Evolutionary conservation across 805 yeast genomes (phyloP), one percentile per base, ranked within the genome.

Genomic region (Yarrowia divulgata): DNA sequence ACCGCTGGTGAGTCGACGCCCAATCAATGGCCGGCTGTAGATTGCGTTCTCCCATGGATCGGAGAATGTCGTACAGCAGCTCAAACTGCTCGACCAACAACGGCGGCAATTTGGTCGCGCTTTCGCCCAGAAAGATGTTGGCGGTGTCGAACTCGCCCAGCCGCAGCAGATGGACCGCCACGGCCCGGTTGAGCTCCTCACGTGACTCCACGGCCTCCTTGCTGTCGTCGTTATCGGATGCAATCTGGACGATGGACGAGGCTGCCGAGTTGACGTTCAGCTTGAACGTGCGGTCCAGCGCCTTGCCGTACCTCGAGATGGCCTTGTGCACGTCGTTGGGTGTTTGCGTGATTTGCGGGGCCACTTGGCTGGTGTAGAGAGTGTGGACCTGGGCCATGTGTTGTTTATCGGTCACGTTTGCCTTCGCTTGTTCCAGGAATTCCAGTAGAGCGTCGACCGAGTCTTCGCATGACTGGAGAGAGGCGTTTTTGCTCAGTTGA

Each of bases 21-120:
- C 90, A 87, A 1, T 75, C 76, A 37, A 85, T 81, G 14, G 90
- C 88, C 8, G 83, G 80, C 6, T 72, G 74, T 35, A 84, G 73
- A 67, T 85, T 76, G 3, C 80, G 77, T 2, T 75, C 67, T 35
- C 76, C 76, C 29, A 84, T 72, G 45, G 79, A 79, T 19, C 75
- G 73, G 19, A 84, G 73, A 3, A 85, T 84, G 14, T 76, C 76
- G 34, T 83, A 81, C 82, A 87, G 77, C 29, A 78, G 74, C 7
- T 77, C 74, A 70, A 86, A 84, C 32, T 79, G 79, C 1, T 71
- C 69, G 2, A 84, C 73, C 8, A 80, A 71, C 35, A 73, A 74
- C 8, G 75, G 64, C 75, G 82, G 60, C 71, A 75, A 64, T 75
- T 75, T 67, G 78, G 74, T 69, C 71, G 76, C 60, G 68, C 76